A percentile compares a stretch with the other conserved stretches of the same genome.
phyloP scores from a whole-genome alignment of 2,329 filamentous ascomycete genomes.

The Drechmeria coniospora region DNA sequence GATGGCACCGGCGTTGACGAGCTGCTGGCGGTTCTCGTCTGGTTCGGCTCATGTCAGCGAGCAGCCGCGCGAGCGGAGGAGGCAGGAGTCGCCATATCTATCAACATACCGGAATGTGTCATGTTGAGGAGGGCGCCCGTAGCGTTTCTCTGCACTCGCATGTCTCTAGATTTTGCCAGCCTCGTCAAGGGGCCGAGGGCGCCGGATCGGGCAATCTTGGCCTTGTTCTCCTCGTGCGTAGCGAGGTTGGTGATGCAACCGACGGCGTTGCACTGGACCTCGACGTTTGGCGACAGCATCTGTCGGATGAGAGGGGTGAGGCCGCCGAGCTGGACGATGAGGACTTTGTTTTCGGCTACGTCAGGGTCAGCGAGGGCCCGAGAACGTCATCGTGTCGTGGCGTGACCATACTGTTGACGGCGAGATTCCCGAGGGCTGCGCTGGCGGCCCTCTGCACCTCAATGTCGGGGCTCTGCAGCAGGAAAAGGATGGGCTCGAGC shows the following conservation, averaged over 20 bases:
- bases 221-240: constrained; percentile 98
- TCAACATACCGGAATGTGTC: constrained; percentile 75
- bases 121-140: constrained; percentile 95
- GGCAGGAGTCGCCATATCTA: background rate
- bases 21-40: constrained; percentile 96
- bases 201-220: constrained; percentile 91
- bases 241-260: constrained; percentile 97
- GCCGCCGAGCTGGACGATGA: constrained; percentile 85
- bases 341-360: constrained; percentile 92
- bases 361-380: background rate
- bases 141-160: constrained; percentile 95
- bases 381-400: background rate
- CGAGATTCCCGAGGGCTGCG: constrained; percentile 86
- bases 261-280: constrained; percentile 97
- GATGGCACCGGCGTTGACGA: constrained; percentile 95
- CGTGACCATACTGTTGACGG: constrained; percentile 69
- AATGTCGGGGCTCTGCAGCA: constrained; percentile 88
- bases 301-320: constrained; percentile 85
- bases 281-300: constrained; percentile 96
- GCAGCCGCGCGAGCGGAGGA: background rate
- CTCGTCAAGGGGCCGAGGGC: constrained; percentile 81
- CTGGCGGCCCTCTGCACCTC: constrained; percentile 95
- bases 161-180: constrained; percentile 92
- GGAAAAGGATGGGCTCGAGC: constrained; percentile 86
- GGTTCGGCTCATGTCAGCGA: constrained; percentile 2